These are phyloP conservation scores for Nothophytophthora sp. DNA, from an alignment of 352 stramenopile species.

Conservation along the genomic window DNA sequence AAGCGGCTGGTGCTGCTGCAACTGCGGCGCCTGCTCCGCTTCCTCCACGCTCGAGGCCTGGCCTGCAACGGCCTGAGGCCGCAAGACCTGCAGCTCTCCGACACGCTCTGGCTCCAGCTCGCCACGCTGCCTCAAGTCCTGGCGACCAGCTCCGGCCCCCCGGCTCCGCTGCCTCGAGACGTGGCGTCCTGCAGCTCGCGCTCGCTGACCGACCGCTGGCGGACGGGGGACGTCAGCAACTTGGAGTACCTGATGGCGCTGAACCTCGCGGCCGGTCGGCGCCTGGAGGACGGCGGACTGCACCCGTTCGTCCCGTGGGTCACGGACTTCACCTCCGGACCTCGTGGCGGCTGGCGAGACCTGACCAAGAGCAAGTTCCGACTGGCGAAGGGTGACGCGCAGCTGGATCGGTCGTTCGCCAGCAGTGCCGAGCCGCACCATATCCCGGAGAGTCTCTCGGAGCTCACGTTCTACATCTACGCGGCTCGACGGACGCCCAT, in stretches of 20 bases:
- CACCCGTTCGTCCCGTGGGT: conserved; percentile 97
- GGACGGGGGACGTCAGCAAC: conserved; percentile 87
- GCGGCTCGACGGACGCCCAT: conserved; percentile 90
- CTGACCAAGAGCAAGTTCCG: conserved; percentile 94
- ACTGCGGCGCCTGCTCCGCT: conserved; percentile 42
- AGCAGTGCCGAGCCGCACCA: conserved; percentile 91
- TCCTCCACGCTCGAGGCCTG: conserved; percentile 44
- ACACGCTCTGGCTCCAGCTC: conserved; percentile 56
- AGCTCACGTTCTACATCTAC: conserved; percentile 97
- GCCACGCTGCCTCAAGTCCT: conserved; percentile 32
- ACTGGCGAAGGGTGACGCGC: conserved; percentile 94
- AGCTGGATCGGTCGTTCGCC: conserved; percentile 91
- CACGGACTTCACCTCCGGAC: conserved; percentile 81
- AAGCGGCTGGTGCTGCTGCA: conserved; percentile 76
- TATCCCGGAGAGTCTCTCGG: conserved; percentile 94
- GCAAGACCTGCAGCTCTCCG: conserved; percentile 43
- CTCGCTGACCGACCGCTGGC: conserved; percentile 89
- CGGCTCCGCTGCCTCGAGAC: conserved; percentile 8
- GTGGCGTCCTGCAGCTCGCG: conserved; percentile 18
- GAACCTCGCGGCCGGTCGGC: conserved; percentile 89
- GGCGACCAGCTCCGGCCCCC: too few relatives aligned
- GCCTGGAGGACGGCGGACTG: conserved; percentile 74
- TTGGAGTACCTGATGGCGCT: conserved; percentile 94
- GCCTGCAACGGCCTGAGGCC: conserved; percentile 45
- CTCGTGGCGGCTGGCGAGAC: conserved; percentile 79